Evolutionary conservation across 78 protist genomes (phyloP).

Genomic region (Ministeria vibrans): DNA sequence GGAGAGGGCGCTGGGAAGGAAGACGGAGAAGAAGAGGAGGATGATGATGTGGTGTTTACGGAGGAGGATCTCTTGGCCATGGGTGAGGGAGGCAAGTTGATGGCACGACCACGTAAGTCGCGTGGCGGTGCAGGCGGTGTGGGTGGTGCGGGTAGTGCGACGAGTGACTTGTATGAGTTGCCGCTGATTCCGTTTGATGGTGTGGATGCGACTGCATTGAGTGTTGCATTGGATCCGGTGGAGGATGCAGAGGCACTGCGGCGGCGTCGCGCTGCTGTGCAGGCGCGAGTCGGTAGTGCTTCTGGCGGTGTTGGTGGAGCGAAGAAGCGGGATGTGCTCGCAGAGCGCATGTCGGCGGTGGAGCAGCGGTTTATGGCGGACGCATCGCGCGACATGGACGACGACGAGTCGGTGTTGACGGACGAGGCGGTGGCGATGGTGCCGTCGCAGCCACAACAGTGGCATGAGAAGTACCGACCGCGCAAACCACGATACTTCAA

Average conservation of each 20-base stretch:
- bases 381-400: neutral
- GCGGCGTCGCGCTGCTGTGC: neutral
- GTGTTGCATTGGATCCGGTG: neutral
- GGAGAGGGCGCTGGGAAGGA: neutral
- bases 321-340: neutral
- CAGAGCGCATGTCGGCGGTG: neutral
- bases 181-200: too few species aligned
- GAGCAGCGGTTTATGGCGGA: neutral
- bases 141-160: too few species aligned
- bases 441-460: slow-evolving; percentile 45
- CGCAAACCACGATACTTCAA: slow-evolving; percentile 92
- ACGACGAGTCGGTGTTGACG: slow-evolving; percentile 32
- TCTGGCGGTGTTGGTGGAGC: neutral
- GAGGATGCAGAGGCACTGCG: neutral
- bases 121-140: too few species aligned
- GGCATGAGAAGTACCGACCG: slow-evolving; percentile 87
- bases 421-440: neutral
- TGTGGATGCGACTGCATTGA: too few species aligned
- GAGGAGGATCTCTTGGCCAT: too few species aligned
- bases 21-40: too few species aligned
- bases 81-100: too few species aligned
- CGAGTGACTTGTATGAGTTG: too few species aligned
- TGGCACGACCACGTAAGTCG: too few species aligned
- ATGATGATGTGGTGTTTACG: too few species aligned
- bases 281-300: neutral